Conservation (phyloP, 306 rosid species). For the Castanospermum australe region DNA sequence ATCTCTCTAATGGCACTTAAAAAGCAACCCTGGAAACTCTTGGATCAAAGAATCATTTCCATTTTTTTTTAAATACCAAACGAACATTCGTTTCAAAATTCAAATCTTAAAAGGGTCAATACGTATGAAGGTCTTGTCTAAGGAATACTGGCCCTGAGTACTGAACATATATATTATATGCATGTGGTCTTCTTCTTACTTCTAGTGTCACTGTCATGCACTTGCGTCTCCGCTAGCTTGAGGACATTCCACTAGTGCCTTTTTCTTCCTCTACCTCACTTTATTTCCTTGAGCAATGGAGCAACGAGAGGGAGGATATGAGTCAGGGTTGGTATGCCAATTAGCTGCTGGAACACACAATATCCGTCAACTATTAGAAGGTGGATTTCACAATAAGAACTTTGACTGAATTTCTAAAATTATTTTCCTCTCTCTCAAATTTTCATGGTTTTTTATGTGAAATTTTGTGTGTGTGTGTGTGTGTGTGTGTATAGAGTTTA, state of each 20-base stretch:
- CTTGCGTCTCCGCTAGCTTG: not conserved
- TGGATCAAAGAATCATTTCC: not conserved
- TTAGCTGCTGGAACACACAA: not conserved
- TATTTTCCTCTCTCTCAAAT: not conserved
- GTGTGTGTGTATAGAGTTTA: too few relatives aligned
- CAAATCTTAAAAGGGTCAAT: constrained; percentile 17
- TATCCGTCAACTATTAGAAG: not conserved
- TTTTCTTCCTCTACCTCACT: not conserved
- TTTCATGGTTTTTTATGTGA: not conserved
- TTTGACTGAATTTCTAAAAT: not conserved
- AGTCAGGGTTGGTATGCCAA: not conserved
- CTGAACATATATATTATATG: too few relatives aligned
- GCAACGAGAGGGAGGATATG: not conserved
- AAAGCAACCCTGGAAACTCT: not conserved
- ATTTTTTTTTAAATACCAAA: not conserved
- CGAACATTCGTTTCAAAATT: constrained; percentile 28
- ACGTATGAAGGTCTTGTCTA: not conserved
- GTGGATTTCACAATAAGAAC: not conserved
- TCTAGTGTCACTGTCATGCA: not conserved
- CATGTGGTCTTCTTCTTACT: not conserved
- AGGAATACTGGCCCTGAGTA: not conserved
- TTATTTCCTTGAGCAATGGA: not conserved
- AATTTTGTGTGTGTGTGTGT: too few relatives aligned
- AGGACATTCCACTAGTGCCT: not conserved
- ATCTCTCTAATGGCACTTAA: not conserved